Percentiles rank a stretch among this genome's conserved stretches.
These are phyloP conservation scores for Triadica sebifera DNA, from an alignment of 345 rosid genomes.

Conservation along the genomic window DNA sequence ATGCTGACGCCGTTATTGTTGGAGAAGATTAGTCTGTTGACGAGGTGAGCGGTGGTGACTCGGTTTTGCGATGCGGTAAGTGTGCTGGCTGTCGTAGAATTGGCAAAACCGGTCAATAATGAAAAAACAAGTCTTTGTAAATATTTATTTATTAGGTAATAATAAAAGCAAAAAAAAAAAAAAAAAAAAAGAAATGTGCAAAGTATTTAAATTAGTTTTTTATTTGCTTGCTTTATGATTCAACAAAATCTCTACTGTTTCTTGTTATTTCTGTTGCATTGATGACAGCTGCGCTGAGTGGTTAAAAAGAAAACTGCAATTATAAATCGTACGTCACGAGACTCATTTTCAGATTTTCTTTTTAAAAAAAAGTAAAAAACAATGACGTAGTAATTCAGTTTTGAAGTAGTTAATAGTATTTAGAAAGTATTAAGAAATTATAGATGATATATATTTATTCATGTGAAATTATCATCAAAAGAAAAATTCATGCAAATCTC, in stretches of 20 bases:
- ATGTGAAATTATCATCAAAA: no score
- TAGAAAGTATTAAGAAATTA: no score
- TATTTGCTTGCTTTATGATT: neutral
- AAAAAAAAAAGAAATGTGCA: neutral
- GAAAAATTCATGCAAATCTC: no score
- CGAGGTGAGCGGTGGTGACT: neutral
- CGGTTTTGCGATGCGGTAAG: constrained; percentile 5
- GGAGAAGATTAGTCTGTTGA: constrained; percentile 18
- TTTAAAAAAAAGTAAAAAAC: no score
- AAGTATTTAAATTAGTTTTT: neutral
- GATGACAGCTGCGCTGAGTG: neutral
- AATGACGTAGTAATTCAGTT: no score
- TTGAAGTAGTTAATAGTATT: no score
- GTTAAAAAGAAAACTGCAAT: neutral
- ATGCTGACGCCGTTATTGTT: constrained; percentile 49
- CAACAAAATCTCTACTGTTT: neutral
- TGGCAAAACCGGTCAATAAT: neutral
- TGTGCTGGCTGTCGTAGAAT: neutral
- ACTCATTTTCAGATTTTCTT: no score
- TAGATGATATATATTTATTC: no score
- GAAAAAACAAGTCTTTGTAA: neutral
- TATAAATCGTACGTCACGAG: no score
- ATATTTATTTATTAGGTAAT: constrained; percentile 5
- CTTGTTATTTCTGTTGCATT: neutral
- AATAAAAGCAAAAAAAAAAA: neutral